These are phyloP conservation scores for Oryza longistaminata DNA, from an alignment of 176 grass and related monocot species.

Conservation along the genomic window DNA sequence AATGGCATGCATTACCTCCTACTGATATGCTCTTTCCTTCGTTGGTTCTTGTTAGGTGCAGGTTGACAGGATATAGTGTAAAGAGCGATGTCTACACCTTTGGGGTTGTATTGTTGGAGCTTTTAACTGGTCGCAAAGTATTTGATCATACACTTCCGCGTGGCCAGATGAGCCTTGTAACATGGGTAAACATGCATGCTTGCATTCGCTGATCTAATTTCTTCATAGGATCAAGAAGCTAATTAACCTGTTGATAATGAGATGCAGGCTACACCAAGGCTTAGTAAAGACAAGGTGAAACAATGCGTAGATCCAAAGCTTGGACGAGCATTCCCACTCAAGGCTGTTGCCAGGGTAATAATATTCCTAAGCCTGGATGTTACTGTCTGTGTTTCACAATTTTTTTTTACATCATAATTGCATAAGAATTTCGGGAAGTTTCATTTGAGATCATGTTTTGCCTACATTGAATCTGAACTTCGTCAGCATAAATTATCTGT, in stretches of 20 bases:
- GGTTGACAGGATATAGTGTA: too few relatives aligned
- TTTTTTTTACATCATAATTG: too few relatives aligned
- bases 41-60: too few relatives aligned
- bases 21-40: too few relatives aligned
- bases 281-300: constrained; percentile 40
- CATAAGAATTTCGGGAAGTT: too few relatives aligned
- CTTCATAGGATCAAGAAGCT: not conserved
- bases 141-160: constrained; percentile 42
- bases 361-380: too few relatives aligned
- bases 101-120: constrained; percentile 51
- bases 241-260: not conserved
- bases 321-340: constrained; percentile 37
- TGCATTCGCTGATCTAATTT: not conserved
- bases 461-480: too few relatives aligned
- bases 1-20: too few relatives aligned
- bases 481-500: too few relatives aligned
- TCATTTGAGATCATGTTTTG: too few relatives aligned
- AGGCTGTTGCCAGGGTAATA: constrained; percentile 42
- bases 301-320: constrained; percentile 54
- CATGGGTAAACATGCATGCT: constrained; percentile 10
- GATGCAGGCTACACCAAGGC: constrained; percentile 40
- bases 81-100: constrained; percentile 42
- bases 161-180: constrained; percentile 44
- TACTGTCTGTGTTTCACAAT: too few relatives aligned
- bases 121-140: constrained; percentile 44